These are phyloP conservation scores for Microbotryum lychnidis-dioicae DNA, from an alignment of 1,284 basidiomycete genomes.

Conservation along the genomic window DNA sequence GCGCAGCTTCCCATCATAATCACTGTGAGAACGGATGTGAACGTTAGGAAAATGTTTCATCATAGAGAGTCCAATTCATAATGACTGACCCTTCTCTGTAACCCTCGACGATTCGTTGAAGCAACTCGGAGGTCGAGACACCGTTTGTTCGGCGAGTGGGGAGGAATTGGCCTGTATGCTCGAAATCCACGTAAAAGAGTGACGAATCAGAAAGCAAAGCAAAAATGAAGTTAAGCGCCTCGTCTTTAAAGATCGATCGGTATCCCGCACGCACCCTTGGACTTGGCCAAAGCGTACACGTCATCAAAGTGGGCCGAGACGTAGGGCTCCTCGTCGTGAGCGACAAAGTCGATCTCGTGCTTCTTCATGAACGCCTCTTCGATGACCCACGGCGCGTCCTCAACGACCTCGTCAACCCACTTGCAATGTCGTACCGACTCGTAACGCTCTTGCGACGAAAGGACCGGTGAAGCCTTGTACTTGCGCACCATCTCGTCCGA, in stretches of 20 bases:
- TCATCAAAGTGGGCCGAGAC: constrained; percentile 56
- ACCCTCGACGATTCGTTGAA: constrained; percentile 78
- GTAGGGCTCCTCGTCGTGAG: constrained; percentile 87
- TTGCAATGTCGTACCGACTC: constrained; percentile 87
- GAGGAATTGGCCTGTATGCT: constrained; percentile 70
- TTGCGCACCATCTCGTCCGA: constrained; percentile 67
- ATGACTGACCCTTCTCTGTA: constrained; percentile 53
- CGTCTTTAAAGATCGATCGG: neutral
- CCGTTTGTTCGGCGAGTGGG: constrained; percentile 91
- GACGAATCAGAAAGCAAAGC: neutral
- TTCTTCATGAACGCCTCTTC: constrained; percentile 71
- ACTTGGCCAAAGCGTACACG: constrained; percentile 57
- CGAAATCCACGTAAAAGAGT: neutral
- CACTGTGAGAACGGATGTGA: constrained; percentile 38
- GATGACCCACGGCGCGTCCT: constrained; percentile 91
- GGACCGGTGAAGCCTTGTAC: constrained; percentile 71
- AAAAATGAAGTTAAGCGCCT: no score
- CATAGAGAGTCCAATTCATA: neutral
- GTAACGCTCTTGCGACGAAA: constrained; percentile 80
- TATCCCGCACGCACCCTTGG: constrained; percentile 16
- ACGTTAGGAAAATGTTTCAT: neutral
- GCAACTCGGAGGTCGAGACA: constrained; percentile 83
- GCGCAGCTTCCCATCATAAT: constrained; percentile 80
- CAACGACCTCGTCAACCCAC: constrained; percentile 88
- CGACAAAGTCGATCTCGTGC: constrained; percentile 88